Percentiles rank a stretch among this genome's conserved stretches.
These are phyloP conservation scores for Ensete glaucum DNA, from an alignment of 176 grass and related monocot genomes.

Conservation along the genomic window DNA sequence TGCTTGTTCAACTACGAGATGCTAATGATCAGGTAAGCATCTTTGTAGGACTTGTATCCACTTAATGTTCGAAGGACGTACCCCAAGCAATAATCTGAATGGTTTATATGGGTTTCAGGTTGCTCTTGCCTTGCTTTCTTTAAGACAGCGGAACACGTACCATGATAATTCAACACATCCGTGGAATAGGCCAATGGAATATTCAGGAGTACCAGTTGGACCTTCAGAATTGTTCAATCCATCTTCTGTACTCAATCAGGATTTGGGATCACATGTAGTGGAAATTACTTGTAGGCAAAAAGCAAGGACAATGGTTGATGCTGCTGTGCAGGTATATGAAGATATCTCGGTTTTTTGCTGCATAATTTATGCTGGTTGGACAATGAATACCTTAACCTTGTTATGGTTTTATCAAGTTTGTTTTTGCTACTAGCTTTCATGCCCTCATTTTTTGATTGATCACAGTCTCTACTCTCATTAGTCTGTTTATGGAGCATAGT, in stretches of 20 bases:
- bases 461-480: neutral
- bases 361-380: no score
- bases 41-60: neutral
- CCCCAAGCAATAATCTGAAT: neutral
- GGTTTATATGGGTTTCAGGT: constrained; percentile 35
- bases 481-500: neutral
- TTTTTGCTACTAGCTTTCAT: neutral
- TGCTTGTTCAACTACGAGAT: constrained; percentile 90
- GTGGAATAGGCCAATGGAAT: constrained; percentile 50
- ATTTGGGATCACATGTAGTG: constrained; percentile 80
- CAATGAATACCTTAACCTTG: no score
- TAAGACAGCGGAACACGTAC: constrained; percentile 87
- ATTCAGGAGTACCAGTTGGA: constrained; percentile 43
- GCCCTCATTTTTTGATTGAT: neutral
- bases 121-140: constrained; percentile 63
- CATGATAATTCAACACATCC: constrained; percentile 51
- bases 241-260: constrained; percentile 53
- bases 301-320: constrained; percentile 90
- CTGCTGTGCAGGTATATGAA: constrained; percentile 65
- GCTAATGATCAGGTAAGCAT: constrained; percentile 76
- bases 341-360: no score
- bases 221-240: constrained; percentile 35
- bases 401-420: neutral
- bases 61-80: neutral
- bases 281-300: constrained; percentile 67